These are phyloP conservation scores for Oryza glumipatula DNA, from an alignment of 176 grass and related monocot genomes.

Conservation along the genomic window DNA sequence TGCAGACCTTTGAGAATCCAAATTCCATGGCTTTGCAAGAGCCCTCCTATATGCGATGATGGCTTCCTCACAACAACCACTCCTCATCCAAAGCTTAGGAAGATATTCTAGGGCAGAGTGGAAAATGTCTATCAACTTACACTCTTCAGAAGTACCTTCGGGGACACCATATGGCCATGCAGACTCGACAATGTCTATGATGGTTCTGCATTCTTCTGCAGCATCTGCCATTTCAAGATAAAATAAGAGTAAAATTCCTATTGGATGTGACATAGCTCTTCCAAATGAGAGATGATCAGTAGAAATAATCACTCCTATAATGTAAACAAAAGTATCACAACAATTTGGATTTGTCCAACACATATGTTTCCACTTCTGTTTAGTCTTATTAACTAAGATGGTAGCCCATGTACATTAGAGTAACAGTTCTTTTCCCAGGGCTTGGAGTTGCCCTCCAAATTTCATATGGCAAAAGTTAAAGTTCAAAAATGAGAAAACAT, in stretches of 20 bases:
- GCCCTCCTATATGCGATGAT: conserved; percentile 71
- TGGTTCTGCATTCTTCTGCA: conserved; percentile 85
- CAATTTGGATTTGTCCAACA: conserved; percentile 13
- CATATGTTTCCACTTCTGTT: conserved; percentile 13
- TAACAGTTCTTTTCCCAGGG: background rate
- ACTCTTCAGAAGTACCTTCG: conserved; percentile 63
- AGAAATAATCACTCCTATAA: conserved; percentile 32
- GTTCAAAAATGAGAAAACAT: conserved; percentile 24
- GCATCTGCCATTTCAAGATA: conserved; percentile 72
- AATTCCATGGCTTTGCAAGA: conserved; percentile 80
- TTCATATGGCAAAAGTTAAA: conserved; percentile 18
- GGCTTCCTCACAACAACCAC: conserved; percentile 83
- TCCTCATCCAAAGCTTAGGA: conserved; percentile 81
- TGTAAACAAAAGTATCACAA: conserved; percentile 7
- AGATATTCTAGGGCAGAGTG: conserved; percentile 88
- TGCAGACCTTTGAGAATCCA: conserved; percentile 66
- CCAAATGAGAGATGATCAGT: conserved; percentile 23
- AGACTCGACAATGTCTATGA: conserved; percentile 87
- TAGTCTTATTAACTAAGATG: conserved; percentile 23
- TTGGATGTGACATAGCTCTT: conserved; percentile 18
- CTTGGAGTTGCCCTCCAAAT: conserved; percentile 23
- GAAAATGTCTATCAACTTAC: conserved; percentile 84
- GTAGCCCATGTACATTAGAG: background rate
- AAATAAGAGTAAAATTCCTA: conserved; percentile 35
- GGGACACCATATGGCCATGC: conserved; percentile 84